A percentile compares a stretch with the other conserved stretches of the same genome.
Evolutionary conservation across 169 alveolate species (phyloP).

Genomic region (Plasmodium sp.): DNA sequence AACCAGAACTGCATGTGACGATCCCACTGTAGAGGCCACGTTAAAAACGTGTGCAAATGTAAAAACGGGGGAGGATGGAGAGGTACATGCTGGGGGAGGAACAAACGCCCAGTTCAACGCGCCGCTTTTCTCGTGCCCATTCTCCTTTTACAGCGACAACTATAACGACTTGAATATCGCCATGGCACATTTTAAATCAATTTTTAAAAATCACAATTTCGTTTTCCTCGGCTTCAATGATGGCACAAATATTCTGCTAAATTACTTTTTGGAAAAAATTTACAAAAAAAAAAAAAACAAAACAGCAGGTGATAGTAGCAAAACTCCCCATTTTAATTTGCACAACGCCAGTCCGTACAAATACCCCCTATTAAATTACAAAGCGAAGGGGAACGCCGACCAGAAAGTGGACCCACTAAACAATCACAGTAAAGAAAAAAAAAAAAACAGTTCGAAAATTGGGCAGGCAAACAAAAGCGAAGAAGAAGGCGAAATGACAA

Average conservation of each 20-base stretch:
- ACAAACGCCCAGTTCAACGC: neutral
- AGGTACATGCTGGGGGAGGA: neutral
- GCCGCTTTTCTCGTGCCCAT: conserved; percentile 49
- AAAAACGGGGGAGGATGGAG: neutral
- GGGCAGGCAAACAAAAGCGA: conserved; percentile 3
- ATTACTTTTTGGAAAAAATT: conserved; percentile 63
- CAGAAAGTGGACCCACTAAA: neutral
- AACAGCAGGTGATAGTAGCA: neutral
- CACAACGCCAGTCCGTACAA: conserved; percentile 39
- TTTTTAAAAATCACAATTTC: conserved; percentile 59
- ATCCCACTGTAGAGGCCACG: too few relatives aligned
- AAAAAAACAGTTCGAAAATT: neutral
- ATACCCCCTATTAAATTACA: neutral
- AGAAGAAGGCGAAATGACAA: conserved; percentile 8
- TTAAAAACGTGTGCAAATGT: neutral
- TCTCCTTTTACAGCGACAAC: conserved; percentile 50
- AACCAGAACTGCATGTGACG: neutral
- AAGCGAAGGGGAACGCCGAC: neutral
- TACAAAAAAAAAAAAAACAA: conserved; percentile 31
- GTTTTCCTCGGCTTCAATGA: conserved; percentile 51
- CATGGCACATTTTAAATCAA: conserved; percentile 19
- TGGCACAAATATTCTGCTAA: conserved; percentile 48
- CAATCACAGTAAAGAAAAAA: neutral
- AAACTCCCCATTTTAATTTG: conserved; percentile 17
- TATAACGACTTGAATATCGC: conserved; percentile 53